phyloP scores from a whole-genome alignment of 139 green algal species.

The Chlorella vulgaris region DNA sequence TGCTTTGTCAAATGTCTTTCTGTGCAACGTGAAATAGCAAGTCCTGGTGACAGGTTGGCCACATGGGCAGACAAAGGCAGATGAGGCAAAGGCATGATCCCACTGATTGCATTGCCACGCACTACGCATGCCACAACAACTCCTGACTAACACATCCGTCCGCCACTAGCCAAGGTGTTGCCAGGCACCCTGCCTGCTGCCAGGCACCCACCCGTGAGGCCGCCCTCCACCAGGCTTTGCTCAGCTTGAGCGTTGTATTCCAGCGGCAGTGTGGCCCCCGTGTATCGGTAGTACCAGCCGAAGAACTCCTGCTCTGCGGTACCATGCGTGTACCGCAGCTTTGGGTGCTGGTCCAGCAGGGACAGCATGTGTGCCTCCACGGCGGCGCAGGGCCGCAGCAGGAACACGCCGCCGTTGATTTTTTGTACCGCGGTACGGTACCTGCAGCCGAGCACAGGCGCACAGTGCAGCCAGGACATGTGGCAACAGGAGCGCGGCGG shows the following conservation, averaged over 20 bases:
- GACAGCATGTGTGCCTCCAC: conserved; percentile 24
- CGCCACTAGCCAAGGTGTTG: background rate
- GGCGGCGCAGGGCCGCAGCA: conserved; percentile 26
- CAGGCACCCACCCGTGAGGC: background rate
- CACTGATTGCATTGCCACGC: no score
- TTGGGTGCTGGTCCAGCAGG: conserved; percentile 19
- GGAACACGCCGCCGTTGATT: conserved; percentile 37
- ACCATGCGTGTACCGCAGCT: conserved; percentile 30
- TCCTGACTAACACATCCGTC: no score
- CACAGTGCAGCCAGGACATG: background rate
- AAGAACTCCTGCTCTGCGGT: conserved; percentile 39
- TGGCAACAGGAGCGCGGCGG: background rate
- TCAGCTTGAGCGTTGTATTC: conserved; percentile 21
- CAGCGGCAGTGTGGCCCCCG: conserved; percentile 18
- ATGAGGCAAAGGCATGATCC: no score
- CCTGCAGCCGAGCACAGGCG: background rate
- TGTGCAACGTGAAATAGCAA: no score
- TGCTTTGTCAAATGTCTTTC: no score
- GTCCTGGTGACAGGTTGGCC: no score
- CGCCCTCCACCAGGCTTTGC: conserved; percentile 10
- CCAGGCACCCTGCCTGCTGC: background rate
- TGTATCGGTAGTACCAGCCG: conserved; percentile 32
- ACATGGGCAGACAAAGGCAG: background rate
- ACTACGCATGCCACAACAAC: no score
- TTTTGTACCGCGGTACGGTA: background rate